Percentiles rank a stretch among this genome's conserved stretches.
Evolutionary conservation across 129 eudicot genomes (phyloP).

Genomic region (Centella asiatica): DNA sequence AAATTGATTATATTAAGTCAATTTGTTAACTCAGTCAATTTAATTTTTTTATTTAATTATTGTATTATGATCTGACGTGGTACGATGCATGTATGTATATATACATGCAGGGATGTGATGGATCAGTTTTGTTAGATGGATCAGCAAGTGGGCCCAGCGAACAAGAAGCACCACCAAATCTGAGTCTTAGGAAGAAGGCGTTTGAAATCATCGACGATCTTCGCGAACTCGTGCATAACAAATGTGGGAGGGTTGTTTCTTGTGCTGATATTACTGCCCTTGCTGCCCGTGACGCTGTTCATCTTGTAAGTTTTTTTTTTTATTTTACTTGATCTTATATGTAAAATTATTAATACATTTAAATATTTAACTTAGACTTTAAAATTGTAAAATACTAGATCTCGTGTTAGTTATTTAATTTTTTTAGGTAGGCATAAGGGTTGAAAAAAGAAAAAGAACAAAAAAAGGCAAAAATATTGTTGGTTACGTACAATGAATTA

Average conservation of each 20-base stretch:
- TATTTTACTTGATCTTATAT: too few species aligned
- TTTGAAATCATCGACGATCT: slow-evolving; percentile 56
- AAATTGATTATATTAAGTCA: too few species aligned
- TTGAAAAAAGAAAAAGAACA: too few species aligned
- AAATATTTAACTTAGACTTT: not conserved
- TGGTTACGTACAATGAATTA: too few species aligned
- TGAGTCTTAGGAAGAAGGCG: slow-evolving; percentile 37
- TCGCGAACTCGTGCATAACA: slow-evolving; percentile 31
- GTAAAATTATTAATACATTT: not conserved
- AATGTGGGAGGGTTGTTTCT: slow-evolving; percentile 66
- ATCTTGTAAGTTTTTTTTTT: slow-evolving; percentile 26
- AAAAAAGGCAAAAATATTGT: too few species aligned
- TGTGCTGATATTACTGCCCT: slow-evolving; percentile 61
- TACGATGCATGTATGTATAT: not conserved
- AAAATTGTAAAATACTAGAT: too few species aligned
- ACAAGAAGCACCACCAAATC: slow-evolving; percentile 48
- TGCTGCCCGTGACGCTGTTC: slow-evolving; percentile 78
- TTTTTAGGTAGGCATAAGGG: too few species aligned
- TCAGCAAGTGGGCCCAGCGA: slow-evolving; percentile 48
- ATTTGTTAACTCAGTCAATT: too few species aligned
- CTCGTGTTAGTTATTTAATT: too few species aligned
- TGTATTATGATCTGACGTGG: too few species aligned
- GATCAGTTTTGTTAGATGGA: slow-evolving; percentile 47
- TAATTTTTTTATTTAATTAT: too few species aligned
- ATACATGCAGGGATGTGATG: slow-evolving; percentile 43